Evolutionary conservation across 2,329 filamentous ascomycete species (phyloP), one percentile per base, ranked within the genome.

Genomic region (Pseudogymnoascus sp.): DNA sequence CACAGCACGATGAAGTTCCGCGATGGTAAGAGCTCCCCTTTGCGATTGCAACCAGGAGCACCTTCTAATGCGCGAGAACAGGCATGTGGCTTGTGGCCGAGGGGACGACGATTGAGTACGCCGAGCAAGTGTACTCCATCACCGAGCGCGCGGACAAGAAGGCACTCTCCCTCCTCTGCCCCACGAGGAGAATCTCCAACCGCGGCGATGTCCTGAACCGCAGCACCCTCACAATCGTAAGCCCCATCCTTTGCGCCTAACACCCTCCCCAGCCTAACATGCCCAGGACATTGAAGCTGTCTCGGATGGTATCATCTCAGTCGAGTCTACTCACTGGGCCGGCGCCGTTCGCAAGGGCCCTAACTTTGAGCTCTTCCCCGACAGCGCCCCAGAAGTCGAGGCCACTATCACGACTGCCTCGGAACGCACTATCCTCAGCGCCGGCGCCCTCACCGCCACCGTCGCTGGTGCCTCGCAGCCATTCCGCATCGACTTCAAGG

Each of bases 71-170:
- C 63, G 12, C 8, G 16, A 16, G 14, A 60, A 25, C 53, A 79
- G 78, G 78, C 67, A 86, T 88, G 86, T 89, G 87, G 87, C 77
- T 88, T 59, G 79, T 81, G 44, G 84, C 82, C 63, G 82, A 85
- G 73, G 82, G 81, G 65, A 80, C 86, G 71, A 78, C 79, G 60
- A 79, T 86, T 25, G 84, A 88, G 70, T 88, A 88, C 68, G 87
- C 86, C 36, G 86, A 89, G 73, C 85, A 89, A 65, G 77, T 89
- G 14, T 82, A 85, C 70, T 78, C 79, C 7, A 75, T 82, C 61
- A 79, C 77, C 4, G 64, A 69, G 46, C 61, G 64, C 16, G 73
- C 78, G 59, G 79, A 77, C 61, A 77, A 77, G 5, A 80, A 79
- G 66, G 79, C 79, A 5, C 63, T 86, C 59, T 80, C 77, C 23